phyloP scores from a whole-genome alignment of 2,329 filamentous ascomycete genomes.

The Fusarium sp. region DNA sequence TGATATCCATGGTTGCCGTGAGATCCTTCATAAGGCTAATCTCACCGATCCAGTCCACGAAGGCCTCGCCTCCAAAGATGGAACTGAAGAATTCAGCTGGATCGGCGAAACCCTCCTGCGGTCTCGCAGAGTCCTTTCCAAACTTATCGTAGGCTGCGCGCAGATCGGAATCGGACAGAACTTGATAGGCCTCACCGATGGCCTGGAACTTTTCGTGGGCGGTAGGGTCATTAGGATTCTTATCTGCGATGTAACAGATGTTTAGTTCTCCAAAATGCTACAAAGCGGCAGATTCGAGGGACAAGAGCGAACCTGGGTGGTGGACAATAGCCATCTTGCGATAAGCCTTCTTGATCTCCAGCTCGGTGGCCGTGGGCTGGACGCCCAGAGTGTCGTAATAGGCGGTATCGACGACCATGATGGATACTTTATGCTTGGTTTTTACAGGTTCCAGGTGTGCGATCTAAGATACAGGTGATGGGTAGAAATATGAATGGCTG shows the following conservation, averaged over 20 bases:
- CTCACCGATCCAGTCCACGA: slow-evolving; percentile 96
- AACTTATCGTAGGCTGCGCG: slow-evolving; percentile 95
- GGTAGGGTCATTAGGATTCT: slow-evolving; percentile 95
- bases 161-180: slow-evolving; percentile 87
- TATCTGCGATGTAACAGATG: slow-evolving; percentile 67
- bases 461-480: slow-evolving; percentile 5
- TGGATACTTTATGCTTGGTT: slow-evolving; percentile 32
- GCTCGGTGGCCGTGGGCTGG: slow-evolving; percentile 82
- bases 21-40: slow-evolving; percentile 99
- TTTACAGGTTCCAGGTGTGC: slow-evolving; percentile 15
- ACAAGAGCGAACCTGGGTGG: slow-evolving; percentile 73
- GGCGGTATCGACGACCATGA: slow-evolving; percentile 86
- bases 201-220: slow-evolving; percentile 95
- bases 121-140: slow-evolving; percentile 94
- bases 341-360: slow-evolving; percentile 98
- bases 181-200: slow-evolving; percentile 78
- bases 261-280: slow-evolving; percentile 1
- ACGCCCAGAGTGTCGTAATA: slow-evolving; percentile 92
- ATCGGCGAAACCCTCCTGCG: slow-evolving; percentile 91
- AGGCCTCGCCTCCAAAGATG: slow-evolving; percentile 97
- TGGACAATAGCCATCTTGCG: slow-evolving; percentile 93
- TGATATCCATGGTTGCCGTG: slow-evolving; percentile 98
- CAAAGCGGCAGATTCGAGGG: not conserved
- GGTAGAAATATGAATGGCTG: slow-evolving; percentile 1
- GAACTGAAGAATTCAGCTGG: slow-evolving; percentile 97